Evolutionary conservation across 208 protist species (phyloP).

Genomic region (Naegleria fowleri): DNA sequence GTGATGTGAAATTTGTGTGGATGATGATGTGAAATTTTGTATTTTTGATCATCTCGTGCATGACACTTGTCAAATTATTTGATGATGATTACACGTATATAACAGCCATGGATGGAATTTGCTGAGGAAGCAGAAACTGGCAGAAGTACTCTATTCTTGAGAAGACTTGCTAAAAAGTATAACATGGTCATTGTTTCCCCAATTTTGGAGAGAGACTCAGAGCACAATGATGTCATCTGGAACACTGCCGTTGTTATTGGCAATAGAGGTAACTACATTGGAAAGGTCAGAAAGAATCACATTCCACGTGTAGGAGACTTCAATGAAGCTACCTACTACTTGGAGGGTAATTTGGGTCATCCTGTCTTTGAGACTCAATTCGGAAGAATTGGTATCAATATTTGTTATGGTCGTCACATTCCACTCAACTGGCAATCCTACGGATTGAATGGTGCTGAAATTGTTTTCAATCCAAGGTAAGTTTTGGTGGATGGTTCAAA

Average conservation of each 20-base stretch:
- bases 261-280: slow-evolving; percentile 61
- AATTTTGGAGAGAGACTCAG: slow-evolving; percentile 66
- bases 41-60: background rate
- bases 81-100: background rate
- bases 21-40: background rate
- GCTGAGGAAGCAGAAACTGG: slow-evolving; percentile 57
- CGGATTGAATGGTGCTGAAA: slow-evolving; percentile 71
- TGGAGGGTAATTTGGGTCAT: slow-evolving; percentile 64
- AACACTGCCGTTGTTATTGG: slow-evolving; percentile 73
- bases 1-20: too few species aligned
- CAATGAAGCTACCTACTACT: slow-evolving; percentile 78
- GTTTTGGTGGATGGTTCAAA: too few species aligned
- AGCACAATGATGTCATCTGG: slow-evolving; percentile 60
- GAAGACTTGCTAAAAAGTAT: slow-evolving; percentile 58
- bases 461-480: slow-evolving; percentile 67
- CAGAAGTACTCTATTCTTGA: slow-evolving; percentile 48
- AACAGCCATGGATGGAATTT: slow-evolving; percentile 60
- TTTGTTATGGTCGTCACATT: slow-evolving; percentile 75
- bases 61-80: background rate
- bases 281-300: slow-evolving; percentile 76
- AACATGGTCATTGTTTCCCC: slow-evolving; percentile 75
- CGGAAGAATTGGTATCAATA: slow-evolving; percentile 67
- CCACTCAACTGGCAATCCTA: slow-evolving; percentile 70
- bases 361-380: slow-evolving; percentile 70
- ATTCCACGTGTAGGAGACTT: slow-evolving; percentile 78